Evolutionary conservation across 2,329 filamentous ascomycete species (phyloP).

Genomic region (Endothia cerciana): DNA sequence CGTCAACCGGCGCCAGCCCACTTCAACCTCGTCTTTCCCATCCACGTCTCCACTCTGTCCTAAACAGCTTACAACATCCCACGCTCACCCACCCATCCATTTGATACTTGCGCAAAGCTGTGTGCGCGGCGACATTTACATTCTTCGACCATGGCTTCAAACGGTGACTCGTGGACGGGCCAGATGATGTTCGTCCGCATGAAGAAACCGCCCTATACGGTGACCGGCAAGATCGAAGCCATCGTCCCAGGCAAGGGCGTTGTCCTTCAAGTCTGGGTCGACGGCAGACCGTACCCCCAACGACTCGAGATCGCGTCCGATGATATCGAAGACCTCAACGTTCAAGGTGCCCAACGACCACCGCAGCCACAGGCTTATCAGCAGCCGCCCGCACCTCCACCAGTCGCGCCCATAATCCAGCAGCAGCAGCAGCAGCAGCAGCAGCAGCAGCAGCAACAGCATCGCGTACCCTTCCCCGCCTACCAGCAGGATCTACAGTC

Average conservation of each 20-base stretch:
- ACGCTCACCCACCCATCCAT: conserved; percentile 10
- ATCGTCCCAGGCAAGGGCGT: conserved; percentile 27
- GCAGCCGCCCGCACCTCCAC: conserved; percentile 17
- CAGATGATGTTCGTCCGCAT: conserved; percentile 25
- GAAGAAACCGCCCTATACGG: conserved; percentile 26
- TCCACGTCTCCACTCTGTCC: conserved; percentile 6
- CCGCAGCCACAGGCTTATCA: conserved; percentile 12
- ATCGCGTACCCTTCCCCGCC: conserved; percentile 15
- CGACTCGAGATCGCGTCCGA: conserved; percentile 23
- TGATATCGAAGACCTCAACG: conserved; percentile 26
- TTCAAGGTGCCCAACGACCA: conserved; percentile 13
- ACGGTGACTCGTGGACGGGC: conserved; percentile 20
- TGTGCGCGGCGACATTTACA: background rate
- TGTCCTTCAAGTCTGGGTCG: conserved; percentile 24
- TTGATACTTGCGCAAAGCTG: background rate
- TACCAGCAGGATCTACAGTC: conserved; percentile 16
- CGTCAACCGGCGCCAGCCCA: background rate
- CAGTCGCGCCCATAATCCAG: conserved; percentile 7
- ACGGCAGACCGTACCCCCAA: conserved; percentile 19
- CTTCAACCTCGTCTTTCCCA: conserved; percentile 7
- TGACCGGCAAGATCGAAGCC: conserved; percentile 27
- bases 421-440: conserved; percentile 7
- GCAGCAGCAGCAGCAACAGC: conserved; percentile 21
- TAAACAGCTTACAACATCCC: background rate
- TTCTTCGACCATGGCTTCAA: conserved; percentile 12